Percentiles rank a stretch among this genome's conserved stretches.
Evolutionary conservation across 2,329 filamentous ascomycete species (phyloP).

Genomic region (Fusarium robinianum): DNA sequence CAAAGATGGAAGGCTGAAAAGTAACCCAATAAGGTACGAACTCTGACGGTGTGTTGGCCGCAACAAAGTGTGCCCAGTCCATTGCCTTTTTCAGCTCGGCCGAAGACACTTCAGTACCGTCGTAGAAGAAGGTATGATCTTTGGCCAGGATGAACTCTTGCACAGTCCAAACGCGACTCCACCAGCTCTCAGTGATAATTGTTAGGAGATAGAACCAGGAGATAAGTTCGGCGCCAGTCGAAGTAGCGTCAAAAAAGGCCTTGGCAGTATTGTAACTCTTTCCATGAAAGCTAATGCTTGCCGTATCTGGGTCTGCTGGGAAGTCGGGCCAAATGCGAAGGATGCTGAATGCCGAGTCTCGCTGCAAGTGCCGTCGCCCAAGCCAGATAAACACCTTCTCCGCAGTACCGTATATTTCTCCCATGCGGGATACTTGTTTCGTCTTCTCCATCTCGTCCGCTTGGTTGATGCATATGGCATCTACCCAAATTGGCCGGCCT

Average conservation of each 20-base stretch:
- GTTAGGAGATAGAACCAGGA: constrained; percentile 8
- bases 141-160: constrained; percentile 17
- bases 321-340: constrained; percentile 10
- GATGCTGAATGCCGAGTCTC: constrained; percentile 6
- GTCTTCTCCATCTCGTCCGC: constrained; percentile 4
- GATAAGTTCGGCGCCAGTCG: constrained; percentile 4
- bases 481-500: constrained; percentile 11
- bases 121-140: constrained; percentile 10
- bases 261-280: constrained; percentile 13
- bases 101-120: background rate
- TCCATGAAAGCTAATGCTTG: constrained; percentile 7
- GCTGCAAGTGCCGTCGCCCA: background rate
- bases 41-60: background rate
- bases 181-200: constrained; percentile 15
- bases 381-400: constrained; percentile 15
- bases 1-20: constrained; percentile 17
- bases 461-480: constrained; percentile 15
- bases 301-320: constrained; percentile 3
- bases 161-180: constrained; percentile 20
- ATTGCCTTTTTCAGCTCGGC: constrained; percentile 10
- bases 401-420: constrained; percentile 11
- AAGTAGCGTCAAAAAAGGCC: constrained; percentile 12
- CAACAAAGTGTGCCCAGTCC: constrained; percentile 19
- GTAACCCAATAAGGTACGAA: constrained; percentile 4
- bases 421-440: constrained; percentile 8